Conservation (phyloP, 139 green algal species). For the Haematococcus lacustris region DNA sequence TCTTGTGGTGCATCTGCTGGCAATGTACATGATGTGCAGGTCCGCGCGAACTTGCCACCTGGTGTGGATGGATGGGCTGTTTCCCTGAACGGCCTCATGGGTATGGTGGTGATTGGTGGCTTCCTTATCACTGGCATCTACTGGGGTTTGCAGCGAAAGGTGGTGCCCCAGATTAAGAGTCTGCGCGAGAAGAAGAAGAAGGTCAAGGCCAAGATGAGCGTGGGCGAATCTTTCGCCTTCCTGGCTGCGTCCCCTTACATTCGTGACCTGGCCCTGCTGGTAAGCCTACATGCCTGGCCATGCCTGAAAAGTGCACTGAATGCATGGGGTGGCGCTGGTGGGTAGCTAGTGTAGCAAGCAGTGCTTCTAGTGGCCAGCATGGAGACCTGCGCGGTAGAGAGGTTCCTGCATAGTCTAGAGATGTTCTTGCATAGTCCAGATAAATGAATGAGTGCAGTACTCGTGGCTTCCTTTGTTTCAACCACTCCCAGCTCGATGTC, state of each 20-base stretch:
- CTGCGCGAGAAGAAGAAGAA: slow-evolving; percentile 90
- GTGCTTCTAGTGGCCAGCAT: too few relatives aligned
- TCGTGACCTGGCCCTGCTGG: slow-evolving; percentile 88
- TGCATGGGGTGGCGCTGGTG: too few relatives aligned
- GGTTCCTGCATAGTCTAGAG: too few relatives aligned
- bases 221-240: slow-evolving; percentile 93
- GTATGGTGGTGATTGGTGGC: slow-evolving; percentile 88
- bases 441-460: too few relatives aligned
- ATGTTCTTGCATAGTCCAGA: too few relatives aligned
- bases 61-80: slow-evolving; percentile 95
- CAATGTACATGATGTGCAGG: slow-evolving; percentile 32
- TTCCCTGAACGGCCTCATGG: slow-evolving; percentile 94
- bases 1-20: too few relatives aligned
- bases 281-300: too few relatives aligned
- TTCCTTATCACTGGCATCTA: slow-evolving; percentile 77
- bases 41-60: slow-evolving; percentile 80
- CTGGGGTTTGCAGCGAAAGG: slow-evolving; percentile 74
- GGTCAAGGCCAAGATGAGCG: slow-evolving; percentile 83
- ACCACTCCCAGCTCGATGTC: too few relatives aligned
- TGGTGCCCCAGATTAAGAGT: slow-evolving; percentile 69
- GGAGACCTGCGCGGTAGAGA: too few relatives aligned
- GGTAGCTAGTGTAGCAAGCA: too few relatives aligned
- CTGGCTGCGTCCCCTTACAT: slow-evolving; percentile 91
- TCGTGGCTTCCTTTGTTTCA: too few relatives aligned
- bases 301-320: too few relatives aligned